Evolutionary conservation across 164 flowering plant species (phyloP), one percentile per base, ranked within the genome.

Genomic region (Vitis rotundifolia): DNA sequence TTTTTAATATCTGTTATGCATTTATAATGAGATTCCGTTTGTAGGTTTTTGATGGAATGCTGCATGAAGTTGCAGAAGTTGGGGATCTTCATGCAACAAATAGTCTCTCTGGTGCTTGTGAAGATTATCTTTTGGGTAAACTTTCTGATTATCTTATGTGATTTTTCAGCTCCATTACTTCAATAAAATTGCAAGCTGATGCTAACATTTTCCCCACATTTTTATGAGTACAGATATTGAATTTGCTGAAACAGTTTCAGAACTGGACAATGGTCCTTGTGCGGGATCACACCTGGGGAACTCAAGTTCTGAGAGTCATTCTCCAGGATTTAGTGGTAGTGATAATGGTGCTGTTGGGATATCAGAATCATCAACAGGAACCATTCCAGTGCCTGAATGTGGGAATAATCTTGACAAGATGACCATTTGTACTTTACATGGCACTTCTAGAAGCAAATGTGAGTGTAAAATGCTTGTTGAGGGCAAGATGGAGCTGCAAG

Each of bases 111-210:
- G 64, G 71, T 66, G 70, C 75, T 22, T 85, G 83, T 72, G 88
- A 85, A 68, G 91, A 89, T 67, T 85, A 77, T 76, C 83, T 89
- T 64, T 74, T 87, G 63, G 94, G 92, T 87, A 75, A 76, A 70
- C 53, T 19, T 65, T 9, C 14, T 37, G 19, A 15, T 18, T 31
- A 14, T 69, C 22, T 50, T 61, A 7, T 67, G 37, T 57, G 47
- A 22, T 49, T 67, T 37, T 8, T 31, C 9, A 37, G 22, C 54
- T 29, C 53, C 62, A 14, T 0, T 47, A 12, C 18, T 51, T 53
- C 13, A 3, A 51, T 22, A 9, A 48, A 29, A 28, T 63, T 6
- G 59, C 1, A 3, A 16, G 4, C 5, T 62, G 22, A n/a, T 65
- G n/a, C 37, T 66, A 10, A 19, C 65, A n/a, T 74, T 3, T 66